Evolutionary conservation across 345 rosid species (phyloP).

Genomic region (Eucalyptus polyanthemos): DNA sequence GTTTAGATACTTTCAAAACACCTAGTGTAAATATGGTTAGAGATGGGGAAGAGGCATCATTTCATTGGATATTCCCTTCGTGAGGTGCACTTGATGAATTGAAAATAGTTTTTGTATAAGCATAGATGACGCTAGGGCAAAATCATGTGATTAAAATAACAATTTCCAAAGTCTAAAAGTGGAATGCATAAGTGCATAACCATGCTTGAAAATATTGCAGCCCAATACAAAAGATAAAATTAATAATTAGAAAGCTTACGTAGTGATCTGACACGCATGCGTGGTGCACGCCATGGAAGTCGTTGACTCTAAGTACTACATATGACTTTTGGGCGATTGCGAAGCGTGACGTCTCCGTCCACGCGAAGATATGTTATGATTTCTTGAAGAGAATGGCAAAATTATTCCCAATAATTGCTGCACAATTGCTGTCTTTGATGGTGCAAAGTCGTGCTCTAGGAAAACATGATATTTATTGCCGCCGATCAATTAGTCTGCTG

Average conservation of each 20-base stretch:
- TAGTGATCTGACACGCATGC: neutral
- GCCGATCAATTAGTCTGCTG: neutral
- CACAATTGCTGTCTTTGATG: neutral
- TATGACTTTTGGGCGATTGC: neutral
- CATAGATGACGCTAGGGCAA: neutral
- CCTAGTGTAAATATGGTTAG: fast-evolving
- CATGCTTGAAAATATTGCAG: neutral
- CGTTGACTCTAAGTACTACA: neutral
- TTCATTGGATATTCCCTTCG: neutral
- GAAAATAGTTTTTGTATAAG: neutral
- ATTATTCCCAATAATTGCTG: neutral
- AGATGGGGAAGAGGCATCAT: neutral
- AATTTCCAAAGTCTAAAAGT: neutral
- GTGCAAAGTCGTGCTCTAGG: neutral
- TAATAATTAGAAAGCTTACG: neutral
- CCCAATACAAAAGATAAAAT: neutral
- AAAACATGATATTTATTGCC: neutral
- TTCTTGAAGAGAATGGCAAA: neutral
- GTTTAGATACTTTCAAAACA: neutral
- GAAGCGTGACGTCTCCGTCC: neutral
- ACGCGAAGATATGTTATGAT: neutral
- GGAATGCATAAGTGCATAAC: neutral
- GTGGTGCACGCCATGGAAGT: neutral
- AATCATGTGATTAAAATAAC: neutral
- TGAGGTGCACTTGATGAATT: neutral